Conservation (phyloP, 2,329 filamentous ascomycete species). For the Aspergillus brasiliensis region DNA sequence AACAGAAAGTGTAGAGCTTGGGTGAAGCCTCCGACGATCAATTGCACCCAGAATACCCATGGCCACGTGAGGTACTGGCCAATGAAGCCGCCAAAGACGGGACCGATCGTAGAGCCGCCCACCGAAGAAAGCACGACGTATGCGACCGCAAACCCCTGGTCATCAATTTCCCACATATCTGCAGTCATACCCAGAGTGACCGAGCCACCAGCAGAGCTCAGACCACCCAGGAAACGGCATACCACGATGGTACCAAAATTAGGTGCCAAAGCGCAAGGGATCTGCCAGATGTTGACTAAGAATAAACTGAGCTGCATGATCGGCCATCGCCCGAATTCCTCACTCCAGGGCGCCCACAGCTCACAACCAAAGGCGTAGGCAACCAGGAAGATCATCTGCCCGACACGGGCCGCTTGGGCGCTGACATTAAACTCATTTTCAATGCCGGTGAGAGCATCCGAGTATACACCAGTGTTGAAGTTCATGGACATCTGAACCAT, state of each 20-base stretch:
- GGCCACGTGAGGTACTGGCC: conserved; percentile 69
- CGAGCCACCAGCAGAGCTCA: conserved; percentile 71
- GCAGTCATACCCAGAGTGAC: conserved; percentile 76
- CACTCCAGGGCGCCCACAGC: conserved; percentile 84
- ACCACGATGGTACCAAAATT: conserved; percentile 73
- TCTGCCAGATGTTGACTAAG: conserved; percentile 75
- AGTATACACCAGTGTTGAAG: conserved; percentile 75
- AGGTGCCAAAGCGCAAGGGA: conserved; percentile 70
- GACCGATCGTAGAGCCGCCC: conserved; percentile 73
- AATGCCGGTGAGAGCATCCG: conserved; percentile 68
- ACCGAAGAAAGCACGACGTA: conserved; percentile 80
- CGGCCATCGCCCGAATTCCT: conserved; percentile 77
- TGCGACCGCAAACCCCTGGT: conserved; percentile 75
- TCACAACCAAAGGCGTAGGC: conserved; percentile 84
- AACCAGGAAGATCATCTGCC: conserved; percentile 77
- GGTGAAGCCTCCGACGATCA: conserved; percentile 74
- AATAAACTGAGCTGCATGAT: conserved; percentile 73
- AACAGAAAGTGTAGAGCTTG: conserved; percentile 67
- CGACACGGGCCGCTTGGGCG: conserved; percentile 67
- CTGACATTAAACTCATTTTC: conserved; percentile 68
- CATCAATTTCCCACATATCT: conserved; percentile 70
- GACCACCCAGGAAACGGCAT: conserved; percentile 69
- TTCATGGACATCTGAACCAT: conserved; percentile 76
- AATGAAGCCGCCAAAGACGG: conserved; percentile 76
- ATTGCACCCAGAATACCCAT: conserved; percentile 83